Percentiles rank a stretch among this genome's conserved stretches.
These are phyloP conservation scores for Pichia sp. DNA, from an alignment of 1,139 yeast genomes.

Conservation along the genomic window DNA sequence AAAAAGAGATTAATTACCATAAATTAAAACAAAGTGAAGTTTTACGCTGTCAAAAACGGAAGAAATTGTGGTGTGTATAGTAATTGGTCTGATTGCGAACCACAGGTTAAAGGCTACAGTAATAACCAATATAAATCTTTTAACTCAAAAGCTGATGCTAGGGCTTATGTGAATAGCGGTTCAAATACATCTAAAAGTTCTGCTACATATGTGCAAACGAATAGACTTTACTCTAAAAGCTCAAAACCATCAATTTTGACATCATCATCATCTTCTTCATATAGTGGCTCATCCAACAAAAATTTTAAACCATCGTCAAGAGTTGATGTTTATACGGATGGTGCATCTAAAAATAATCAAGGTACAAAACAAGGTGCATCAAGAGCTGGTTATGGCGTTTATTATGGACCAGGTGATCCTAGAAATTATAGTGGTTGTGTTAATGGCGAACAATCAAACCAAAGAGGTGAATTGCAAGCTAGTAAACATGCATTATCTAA, in stretches of 20 bases:
- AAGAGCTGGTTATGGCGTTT: constrained; percentile 70
- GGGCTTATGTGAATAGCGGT: constrained; percentile 6
- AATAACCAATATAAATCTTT: constrained; percentile 17
- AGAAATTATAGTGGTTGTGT: constrained; percentile 36
- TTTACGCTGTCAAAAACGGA: constrained; percentile 21
- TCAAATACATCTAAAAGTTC: background rate
- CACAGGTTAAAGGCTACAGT: constrained; percentile 15
- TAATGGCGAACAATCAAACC: constrained; percentile 62
- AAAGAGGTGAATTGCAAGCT: constrained; percentile 74
- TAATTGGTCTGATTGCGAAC: constrained; percentile 17
- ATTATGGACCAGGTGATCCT: constrained; percentile 49
- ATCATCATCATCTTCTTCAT: no score
- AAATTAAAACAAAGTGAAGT: constrained; percentile 14
- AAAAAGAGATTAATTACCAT: no score
- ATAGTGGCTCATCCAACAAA: no score
- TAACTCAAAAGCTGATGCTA: constrained; percentile 14
- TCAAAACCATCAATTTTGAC: no score
- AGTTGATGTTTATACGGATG: constrained; percentile 55
- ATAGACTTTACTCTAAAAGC: no score
- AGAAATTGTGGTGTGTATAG: constrained; percentile 16
- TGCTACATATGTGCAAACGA: no score
- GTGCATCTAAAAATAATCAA: constrained; percentile 44
- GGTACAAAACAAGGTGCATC: constrained; percentile 12
- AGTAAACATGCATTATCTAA: constrained; percentile 47
- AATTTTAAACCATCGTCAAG: background rate